Evolutionary conservation across 2,329 filamentous ascomycete genomes (phyloP).

Genomic region (Alternaria alternata): DNA sequence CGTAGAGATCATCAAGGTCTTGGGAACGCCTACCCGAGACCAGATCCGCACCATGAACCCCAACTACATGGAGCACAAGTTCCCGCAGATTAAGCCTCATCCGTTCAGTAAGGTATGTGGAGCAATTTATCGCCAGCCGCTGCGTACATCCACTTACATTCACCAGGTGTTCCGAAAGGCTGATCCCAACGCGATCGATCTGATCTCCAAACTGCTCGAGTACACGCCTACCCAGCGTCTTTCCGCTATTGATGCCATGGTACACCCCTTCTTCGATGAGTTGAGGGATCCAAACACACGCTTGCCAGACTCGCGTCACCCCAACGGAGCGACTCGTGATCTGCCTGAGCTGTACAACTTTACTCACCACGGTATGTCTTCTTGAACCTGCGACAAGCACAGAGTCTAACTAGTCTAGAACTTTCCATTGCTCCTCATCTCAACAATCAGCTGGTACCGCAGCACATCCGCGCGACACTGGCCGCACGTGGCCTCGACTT

Average conservation of each 20-base stretch:
- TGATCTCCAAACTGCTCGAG: slow-evolving; percentile 92
- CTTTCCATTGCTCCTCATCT: slow-evolving; percentile 91
- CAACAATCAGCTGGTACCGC: slow-evolving; percentile 87
- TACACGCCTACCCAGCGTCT: slow-evolving; percentile 97
- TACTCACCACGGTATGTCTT: slow-evolving; percentile 81
- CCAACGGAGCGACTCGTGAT: slow-evolving; percentile 79
- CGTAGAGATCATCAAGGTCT: slow-evolving; percentile 98
- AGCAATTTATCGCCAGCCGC: not conserved
- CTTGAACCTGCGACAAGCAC: not conserved
- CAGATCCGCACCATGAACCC: slow-evolving; percentile 99
- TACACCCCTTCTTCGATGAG: slow-evolving; percentile 98
- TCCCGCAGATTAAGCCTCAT: slow-evolving; percentile 99
- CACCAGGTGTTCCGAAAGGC: slow-evolving; percentile 91
- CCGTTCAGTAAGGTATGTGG: slow-evolving; percentile 87
- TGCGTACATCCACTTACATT: slow-evolving; percentile 7
- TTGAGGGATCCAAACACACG: slow-evolving; percentile 89
- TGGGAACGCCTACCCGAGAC: slow-evolving; percentile 94
- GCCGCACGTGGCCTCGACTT: slow-evolving; percentile 84
- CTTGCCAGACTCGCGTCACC: slow-evolving; percentile 92
- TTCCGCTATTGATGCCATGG: slow-evolving; percentile 94
- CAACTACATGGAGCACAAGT: slow-evolving; percentile 99
- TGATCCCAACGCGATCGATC: slow-evolving; percentile 87
- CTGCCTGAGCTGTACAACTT: slow-evolving; percentile 93
- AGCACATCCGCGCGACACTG: slow-evolving; percentile 78
- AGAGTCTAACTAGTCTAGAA: slow-evolving; percentile 64